These are phyloP conservation scores for Colletotrichum agaves DNA, from an alignment of 2,329 filamentous ascomycete species.

Conservation along the genomic window DNA sequence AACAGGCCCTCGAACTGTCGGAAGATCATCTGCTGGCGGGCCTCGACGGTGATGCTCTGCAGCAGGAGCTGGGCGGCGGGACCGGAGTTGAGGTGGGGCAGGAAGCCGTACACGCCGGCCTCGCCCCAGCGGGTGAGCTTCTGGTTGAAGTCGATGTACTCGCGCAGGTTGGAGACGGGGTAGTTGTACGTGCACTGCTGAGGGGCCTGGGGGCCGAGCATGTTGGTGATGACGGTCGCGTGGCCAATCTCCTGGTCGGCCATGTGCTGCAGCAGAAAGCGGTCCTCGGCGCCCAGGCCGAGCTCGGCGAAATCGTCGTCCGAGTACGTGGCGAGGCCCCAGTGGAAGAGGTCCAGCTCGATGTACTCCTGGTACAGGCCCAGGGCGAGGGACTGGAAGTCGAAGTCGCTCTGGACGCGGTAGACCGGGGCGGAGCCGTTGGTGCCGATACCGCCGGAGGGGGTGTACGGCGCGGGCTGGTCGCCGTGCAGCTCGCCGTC, in stretches of 20 bases:
- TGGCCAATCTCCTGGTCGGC: conserved; percentile 80
- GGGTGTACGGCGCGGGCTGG: conserved; percentile 77
- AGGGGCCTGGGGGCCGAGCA: conserved; percentile 77
- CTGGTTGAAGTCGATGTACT: conserved; percentile 86
- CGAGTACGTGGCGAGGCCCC: conserved; percentile 76
- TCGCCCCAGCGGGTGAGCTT: conserved; percentile 87
- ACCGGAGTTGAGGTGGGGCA: conserved; percentile 80
- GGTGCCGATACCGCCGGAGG: conserved; percentile 78
- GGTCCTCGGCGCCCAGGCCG: conserved; percentile 75
- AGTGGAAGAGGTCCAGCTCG: conserved; percentile 84
- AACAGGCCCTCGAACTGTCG: conserved; percentile 83
- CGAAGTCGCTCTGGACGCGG: conserved; percentile 82
- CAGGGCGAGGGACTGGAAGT: conserved; percentile 80
- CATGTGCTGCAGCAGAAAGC: conserved; percentile 80
- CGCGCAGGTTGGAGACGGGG: conserved; percentile 77
- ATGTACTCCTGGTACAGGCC: conserved; percentile 87
- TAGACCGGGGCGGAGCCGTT: conserved; percentile 83
- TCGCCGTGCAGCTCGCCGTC: conserved; percentile 75
- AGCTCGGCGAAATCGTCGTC: conserved; percentile 75
- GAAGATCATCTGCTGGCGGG: conserved; percentile 86
- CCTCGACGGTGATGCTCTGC: conserved; percentile 82
- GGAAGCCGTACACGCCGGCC: conserved; percentile 82
- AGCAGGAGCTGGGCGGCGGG: conserved; percentile 78
- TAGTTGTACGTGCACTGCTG: conserved; percentile 86
- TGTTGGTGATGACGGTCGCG: conserved; percentile 80